Percentiles rank a stretch among this genome's conserved stretches.
Conservation (phyloP, 768 basidiomycete genomes). For the Lactarius sanguifluus region DNA sequence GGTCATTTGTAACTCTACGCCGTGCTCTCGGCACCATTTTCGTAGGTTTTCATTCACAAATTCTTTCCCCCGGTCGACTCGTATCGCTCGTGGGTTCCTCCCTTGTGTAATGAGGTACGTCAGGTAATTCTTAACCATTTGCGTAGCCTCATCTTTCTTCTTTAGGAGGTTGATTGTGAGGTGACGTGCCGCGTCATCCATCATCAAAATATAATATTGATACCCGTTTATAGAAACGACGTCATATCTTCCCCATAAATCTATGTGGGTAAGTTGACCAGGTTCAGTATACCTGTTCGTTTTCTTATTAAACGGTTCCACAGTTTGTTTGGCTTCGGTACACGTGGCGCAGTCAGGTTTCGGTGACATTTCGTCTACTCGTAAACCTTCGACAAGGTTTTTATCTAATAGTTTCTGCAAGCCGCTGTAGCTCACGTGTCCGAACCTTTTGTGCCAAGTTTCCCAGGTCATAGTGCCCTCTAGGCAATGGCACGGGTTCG, state of each 20-base stretch:
- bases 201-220: no score
- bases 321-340: neutral
- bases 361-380: neutral
- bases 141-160: no score
- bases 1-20: neutral
- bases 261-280: neutral
- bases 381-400: fast-evolving
- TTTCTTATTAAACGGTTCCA: neutral
- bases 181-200: no score
- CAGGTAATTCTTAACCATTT: no score
- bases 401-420: neutral
- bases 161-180: no score
- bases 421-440: neutral
- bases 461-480: neutral
- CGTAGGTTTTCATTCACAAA: neutral
- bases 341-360: neutral
- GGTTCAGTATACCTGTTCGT: neutral
- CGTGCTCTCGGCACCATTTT: neutral
- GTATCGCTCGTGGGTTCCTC: neutral
- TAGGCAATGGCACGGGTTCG: no score
- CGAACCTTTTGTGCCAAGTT: neutral
- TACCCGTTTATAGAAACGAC: no score
- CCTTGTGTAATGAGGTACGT: no score
- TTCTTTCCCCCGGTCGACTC: neutral
- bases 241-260: neutral